phyloP scores from a whole-genome alignment of 2,329 filamentous ascomycete species.

The Claviceps pusilla region DNA sequence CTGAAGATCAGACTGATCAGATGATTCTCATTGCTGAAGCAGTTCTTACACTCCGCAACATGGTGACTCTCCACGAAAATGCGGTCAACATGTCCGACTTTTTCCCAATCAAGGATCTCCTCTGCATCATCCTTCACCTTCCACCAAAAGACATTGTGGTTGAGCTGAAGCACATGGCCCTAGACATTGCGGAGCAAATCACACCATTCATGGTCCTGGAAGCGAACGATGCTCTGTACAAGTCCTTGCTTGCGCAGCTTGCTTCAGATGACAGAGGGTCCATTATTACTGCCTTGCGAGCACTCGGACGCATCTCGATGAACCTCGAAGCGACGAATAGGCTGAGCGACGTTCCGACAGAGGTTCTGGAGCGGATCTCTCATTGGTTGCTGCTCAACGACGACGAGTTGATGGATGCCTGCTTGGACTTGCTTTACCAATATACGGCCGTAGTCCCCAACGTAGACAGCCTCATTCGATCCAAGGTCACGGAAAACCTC shows the following conservation, averaged over 20 bases:
- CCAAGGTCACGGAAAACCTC: slow-evolving; percentile 48
- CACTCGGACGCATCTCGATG: slow-evolving; percentile 77
- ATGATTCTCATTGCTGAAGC: slow-evolving; percentile 74
- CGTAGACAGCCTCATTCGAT: slow-evolving; percentile 54
- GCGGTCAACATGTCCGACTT: slow-evolving; percentile 66
- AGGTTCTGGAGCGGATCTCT: slow-evolving; percentile 51
- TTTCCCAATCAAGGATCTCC: slow-evolving; percentile 60
- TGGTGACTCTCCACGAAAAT: slow-evolving; percentile 88
- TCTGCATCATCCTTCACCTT: slow-evolving; percentile 69
- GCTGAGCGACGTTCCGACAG: slow-evolving; percentile 53
- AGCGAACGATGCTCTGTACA: slow-evolving; percentile 63
- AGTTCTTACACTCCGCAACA: slow-evolving; percentile 77
- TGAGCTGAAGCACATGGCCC: slow-evolving; percentile 77
- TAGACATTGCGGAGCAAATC: slow-evolving; percentile 84
- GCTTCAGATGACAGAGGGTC: slow-evolving; percentile 62
- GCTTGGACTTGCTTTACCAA: slow-evolving; percentile 88
- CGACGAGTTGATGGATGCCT: slow-evolving; percentile 76
- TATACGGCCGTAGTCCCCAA: slow-evolving; percentile 80
- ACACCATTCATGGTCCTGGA: slow-evolving; percentile 66
- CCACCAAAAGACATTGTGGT: slow-evolving; percentile 56
- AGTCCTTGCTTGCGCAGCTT: slow-evolving; percentile 51
- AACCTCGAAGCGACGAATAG: slow-evolving; percentile 66
- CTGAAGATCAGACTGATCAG: slow-evolving; percentile 52
- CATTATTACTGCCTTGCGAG: slow-evolving; percentile 65
- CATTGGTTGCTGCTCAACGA: slow-evolving; percentile 72